Evolutionary conservation across 768 basidiomycete genomes (phyloP).

Genomic region (Rhizopogon rudus): DNA sequence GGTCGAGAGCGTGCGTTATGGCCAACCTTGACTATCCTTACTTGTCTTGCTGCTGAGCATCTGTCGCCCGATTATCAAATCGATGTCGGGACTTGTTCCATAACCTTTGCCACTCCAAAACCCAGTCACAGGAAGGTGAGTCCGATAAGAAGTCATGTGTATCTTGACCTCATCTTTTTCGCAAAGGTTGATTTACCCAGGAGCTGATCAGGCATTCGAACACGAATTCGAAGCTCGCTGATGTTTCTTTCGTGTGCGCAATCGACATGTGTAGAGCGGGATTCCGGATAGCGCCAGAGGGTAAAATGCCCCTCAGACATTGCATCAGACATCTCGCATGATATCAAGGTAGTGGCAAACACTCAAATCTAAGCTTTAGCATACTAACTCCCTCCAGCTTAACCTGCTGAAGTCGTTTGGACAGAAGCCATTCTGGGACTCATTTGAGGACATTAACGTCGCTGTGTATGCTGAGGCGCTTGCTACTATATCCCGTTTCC

Average conservation of each 20-base stretch:
- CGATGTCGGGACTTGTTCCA: constrained; percentile 26
- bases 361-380: constrained; percentile 20
- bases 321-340: constrained; percentile 70
- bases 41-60: constrained; percentile 75
- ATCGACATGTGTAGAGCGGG: no score
- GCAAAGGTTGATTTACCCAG: no score
- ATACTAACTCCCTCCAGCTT: constrained; percentile 7
- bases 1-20: constrained; percentile 56
- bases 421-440: constrained; percentile 70
- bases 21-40: constrained; percentile 74
- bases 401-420: constrained; percentile 21
- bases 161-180: no score
- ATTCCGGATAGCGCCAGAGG: constrained; percentile 49
- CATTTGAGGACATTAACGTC: constrained; percentile 67
- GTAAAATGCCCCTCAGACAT: constrained; percentile 61
- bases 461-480: constrained; percentile 69
- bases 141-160: no score
- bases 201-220: no score
- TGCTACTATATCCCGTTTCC: no score
- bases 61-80: constrained; percentile 53
- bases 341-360: no score
- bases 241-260: no score
- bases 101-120: constrained; percentile 25
- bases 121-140: constrained; percentile 27
- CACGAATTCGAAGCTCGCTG: no score